A percentile compares a stretch with the other conserved stretches of the same genome.
phyloP scores from a whole-genome alignment of 2,329 filamentous ascomycete genomes.

The Fusarium begoniae region DNA sequence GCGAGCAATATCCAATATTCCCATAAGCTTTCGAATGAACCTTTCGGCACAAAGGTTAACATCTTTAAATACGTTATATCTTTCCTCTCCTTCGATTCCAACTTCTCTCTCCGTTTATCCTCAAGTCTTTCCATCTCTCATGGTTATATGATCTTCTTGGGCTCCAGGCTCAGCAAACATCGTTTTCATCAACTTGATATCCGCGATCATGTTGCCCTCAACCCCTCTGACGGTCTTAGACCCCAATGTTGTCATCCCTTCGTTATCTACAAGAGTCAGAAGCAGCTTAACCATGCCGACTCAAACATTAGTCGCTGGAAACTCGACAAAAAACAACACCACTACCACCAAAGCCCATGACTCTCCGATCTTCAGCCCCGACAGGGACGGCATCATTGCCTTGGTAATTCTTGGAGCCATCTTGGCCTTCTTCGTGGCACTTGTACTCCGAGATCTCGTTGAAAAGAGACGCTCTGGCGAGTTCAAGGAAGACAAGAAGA shows the following conservation, averaged over 20 bases:
- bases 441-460: conserved; percentile 21
- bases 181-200: background rate
- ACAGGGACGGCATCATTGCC: conserved; percentile 2
- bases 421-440: background rate
- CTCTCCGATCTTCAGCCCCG: background rate
- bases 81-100: too few relatives aligned
- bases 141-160: background rate
- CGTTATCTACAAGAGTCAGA: background rate
- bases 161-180: background rate
- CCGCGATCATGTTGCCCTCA: background rate
- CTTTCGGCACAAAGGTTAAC: background rate
- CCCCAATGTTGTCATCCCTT: background rate
- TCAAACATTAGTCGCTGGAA: background rate
- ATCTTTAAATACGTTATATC: background rate
- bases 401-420: conserved; percentile 12
- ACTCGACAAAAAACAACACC: background rate
- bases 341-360: background rate
- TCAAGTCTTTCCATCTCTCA: background rate
- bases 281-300: background rate
- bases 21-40: background rate
- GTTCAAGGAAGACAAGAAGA: conserved; percentile 2
- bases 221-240: background rate
- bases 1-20: background rate
- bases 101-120: background rate
- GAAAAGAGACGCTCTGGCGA: conserved; percentile 22